phyloP scores from a whole-genome alignment of 108 stramenopile genomes.

The Aurantiochytrium sp. region DNA sequence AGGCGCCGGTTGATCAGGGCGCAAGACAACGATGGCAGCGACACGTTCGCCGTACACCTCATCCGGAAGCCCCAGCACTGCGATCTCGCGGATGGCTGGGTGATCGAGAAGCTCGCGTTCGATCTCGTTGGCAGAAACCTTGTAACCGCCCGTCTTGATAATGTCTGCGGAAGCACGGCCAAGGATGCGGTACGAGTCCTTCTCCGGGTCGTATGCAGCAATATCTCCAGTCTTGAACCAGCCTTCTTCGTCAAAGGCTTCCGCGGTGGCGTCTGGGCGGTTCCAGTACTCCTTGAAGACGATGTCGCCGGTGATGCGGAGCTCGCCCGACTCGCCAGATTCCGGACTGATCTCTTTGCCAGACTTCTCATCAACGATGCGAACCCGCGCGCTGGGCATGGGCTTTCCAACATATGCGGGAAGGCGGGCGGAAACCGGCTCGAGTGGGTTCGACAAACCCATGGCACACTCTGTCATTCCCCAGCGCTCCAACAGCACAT shows the following conservation, averaged over 20 bases:
- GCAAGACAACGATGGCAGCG: background rate
- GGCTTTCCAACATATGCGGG: conserved; percentile 28
- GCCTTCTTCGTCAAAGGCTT: conserved; percentile 26
- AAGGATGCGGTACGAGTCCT: background rate
- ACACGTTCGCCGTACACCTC: background rate
- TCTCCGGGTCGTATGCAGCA: background rate
- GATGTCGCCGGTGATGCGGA: background rate
- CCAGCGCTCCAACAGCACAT: conserved; percentile 29
- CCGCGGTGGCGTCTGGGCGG: conserved; percentile 17
- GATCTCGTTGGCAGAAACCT: conserved; percentile 33
- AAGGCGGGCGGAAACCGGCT: background rate
- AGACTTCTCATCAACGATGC: background rate
- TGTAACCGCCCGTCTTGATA: conserved; percentile 32
- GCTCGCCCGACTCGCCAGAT: conserved; percentile 23
- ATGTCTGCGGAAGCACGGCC: conserved; percentile 30
- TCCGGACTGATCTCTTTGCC: background rate
- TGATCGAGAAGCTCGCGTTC: conserved; percentile 21
- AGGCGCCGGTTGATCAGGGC: background rate
- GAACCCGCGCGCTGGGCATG: conserved; percentile 19
- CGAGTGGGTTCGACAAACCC: conserved; percentile 27
- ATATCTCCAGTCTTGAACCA: conserved; percentile 38
- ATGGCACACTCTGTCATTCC: conserved; percentile 39
- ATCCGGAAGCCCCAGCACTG: conserved; percentile 17
- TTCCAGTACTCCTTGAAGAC: conserved; percentile 23
- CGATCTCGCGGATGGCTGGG: conserved; percentile 13